Conservation (phyloP, 2,329 filamentous ascomycete genomes). For the Sphaerulina musiva region DNA sequence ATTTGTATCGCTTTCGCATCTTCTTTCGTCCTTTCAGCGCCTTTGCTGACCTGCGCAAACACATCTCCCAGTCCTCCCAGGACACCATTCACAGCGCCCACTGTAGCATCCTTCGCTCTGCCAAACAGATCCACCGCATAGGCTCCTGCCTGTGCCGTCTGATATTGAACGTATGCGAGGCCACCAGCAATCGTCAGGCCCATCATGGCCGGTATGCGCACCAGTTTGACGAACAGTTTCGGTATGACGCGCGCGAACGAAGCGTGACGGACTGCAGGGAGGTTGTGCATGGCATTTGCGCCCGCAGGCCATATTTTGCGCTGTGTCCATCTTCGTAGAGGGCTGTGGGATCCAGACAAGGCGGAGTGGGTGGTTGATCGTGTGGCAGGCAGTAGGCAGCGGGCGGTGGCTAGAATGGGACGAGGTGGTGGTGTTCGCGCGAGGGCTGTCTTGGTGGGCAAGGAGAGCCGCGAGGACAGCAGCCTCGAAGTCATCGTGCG, state of each 20-base stretch:
- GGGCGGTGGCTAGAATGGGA: slow-evolving; percentile 27
- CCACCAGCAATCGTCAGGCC: slow-evolving; percentile 82
- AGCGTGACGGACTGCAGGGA: slow-evolving; percentile 56
- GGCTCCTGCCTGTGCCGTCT: slow-evolving; percentile 74
- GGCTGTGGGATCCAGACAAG: slow-evolving; percentile 18
- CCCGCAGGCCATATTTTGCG: slow-evolving; percentile 69
- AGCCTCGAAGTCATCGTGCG: slow-evolving; percentile 49
- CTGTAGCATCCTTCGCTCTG: slow-evolving; percentile 63
- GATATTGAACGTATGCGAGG: slow-evolving; percentile 90
- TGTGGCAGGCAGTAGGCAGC: slow-evolving; percentile 19
- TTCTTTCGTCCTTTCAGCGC: slow-evolving; percentile 79
- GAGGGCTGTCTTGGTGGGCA: slow-evolving; percentile 58
- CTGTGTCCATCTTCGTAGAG: slow-evolving; percentile 24
- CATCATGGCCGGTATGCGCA: slow-evolving; percentile 81
- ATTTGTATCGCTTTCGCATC: slow-evolving; percentile 44
- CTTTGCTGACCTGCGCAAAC: slow-evolving; percentile 69
- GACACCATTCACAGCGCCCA: slow-evolving; percentile 60
- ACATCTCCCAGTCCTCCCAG: slow-evolving; percentile 68
- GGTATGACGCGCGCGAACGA: slow-evolving; percentile 67
- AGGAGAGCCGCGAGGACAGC: slow-evolving; percentile 64
- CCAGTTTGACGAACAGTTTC: slow-evolving; percentile 83
- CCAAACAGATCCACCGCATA: slow-evolving; percentile 71
- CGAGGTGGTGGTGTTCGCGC: slow-evolving; percentile 31
- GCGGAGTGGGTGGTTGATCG: slow-evolving; percentile 26
- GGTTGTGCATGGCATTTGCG: slow-evolving; percentile 74